Percentiles rank a stretch among this genome's conserved stretches.
phyloP scores from a whole-genome alignment of 2,329 filamentous ascomycete genomes.

The Scytalidium sp. region DNA sequence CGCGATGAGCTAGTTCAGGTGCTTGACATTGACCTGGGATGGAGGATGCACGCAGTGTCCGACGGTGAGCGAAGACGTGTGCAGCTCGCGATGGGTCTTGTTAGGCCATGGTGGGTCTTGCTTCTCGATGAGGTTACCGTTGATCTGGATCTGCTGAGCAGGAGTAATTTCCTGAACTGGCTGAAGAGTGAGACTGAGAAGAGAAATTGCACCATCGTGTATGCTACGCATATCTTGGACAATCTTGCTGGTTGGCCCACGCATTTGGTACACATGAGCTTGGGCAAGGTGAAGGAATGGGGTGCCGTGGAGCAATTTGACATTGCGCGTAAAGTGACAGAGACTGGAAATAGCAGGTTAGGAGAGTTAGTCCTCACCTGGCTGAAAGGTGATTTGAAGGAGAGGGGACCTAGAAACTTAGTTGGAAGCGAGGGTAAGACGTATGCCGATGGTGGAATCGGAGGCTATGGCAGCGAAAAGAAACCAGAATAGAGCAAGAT shows the following conservation, averaged over 20 bases:
- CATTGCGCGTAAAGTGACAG: constrained; percentile 30
- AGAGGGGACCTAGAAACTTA: constrained; percentile 69
- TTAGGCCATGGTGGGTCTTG: constrained; percentile 87
- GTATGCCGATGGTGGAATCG: constrained; percentile 54
- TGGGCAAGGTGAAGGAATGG: constrained; percentile 86
- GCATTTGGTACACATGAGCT: constrained; percentile 92
- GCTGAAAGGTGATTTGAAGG: constrained; percentile 76
- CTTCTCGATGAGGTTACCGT: constrained; percentile 97
- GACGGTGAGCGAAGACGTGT: constrained; percentile 91
- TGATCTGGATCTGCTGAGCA: constrained; percentile 83
- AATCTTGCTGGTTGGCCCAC: constrained; percentile 94
- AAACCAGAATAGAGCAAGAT: constrained; percentile 10
- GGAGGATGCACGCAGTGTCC: constrained; percentile 94
- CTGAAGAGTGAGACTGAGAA: constrained; percentile 82
- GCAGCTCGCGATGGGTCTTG: constrained; percentile 91
- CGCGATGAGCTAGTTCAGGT: constrained; percentile 85
- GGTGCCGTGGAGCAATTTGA: constrained; percentile 70
- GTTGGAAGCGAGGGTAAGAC: constrained; percentile 40
- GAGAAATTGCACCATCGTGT: constrained; percentile 86
- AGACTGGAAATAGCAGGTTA: constrained; percentile 73
- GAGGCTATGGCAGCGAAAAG: constrained; percentile 62
- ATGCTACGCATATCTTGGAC: constrained; percentile 95
- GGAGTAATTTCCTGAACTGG: constrained; percentile 82
- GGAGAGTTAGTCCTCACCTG: constrained; percentile 86
- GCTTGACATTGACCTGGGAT: constrained; percentile 85